Percentiles rank a stretch among this genome's conserved stretches.
Conservation (phyloP, 805 yeast genomes). For the Monosporozyma yasuniensis region DNA sequence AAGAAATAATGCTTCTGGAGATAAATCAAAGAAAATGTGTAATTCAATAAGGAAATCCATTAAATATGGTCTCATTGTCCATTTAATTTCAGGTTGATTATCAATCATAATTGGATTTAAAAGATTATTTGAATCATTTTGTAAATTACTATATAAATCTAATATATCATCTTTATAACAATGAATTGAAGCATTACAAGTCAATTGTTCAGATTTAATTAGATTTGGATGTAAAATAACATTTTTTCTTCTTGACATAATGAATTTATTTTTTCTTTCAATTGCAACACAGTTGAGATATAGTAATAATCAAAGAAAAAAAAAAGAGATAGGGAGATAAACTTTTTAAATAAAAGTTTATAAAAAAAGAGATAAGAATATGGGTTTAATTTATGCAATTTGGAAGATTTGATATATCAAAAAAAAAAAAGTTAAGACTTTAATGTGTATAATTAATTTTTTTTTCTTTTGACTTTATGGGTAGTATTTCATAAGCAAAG, state of each 20-base stretch:
- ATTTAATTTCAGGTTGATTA: conserved; percentile 76
- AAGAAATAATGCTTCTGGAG: conserved; percentile 78
- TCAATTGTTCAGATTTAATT: conserved; percentile 37
- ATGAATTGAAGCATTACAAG: conserved; percentile 33
- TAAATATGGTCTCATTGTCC: conserved; percentile 72
- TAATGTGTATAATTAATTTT: neutral
- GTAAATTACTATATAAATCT: conserved; percentile 34
- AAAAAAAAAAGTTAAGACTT: neutral
- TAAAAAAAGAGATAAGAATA: neutral
- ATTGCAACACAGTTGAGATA: neutral
- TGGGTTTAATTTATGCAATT: neutral
- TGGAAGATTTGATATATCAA: neutral
- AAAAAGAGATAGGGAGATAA: neutral
- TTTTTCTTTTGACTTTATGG: neutral
- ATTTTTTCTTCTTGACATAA: conserved; percentile 4
- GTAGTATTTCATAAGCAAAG: neutral
- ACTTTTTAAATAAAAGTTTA: neutral
- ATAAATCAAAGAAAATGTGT: conserved; percentile 69
- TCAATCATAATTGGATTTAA: conserved; percentile 53
- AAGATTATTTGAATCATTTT: conserved; percentile 13
- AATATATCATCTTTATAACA: conserved; percentile 39
- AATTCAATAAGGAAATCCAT: conserved; percentile 90
- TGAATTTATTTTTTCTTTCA: neutral
- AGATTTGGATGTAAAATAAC: conserved; percentile 33
- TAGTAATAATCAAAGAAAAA: neutral